phyloP scores from a whole-genome alignment of 2,329 filamentous ascomycete genomes.

The Pseudogymnoascus sp. region DNA sequence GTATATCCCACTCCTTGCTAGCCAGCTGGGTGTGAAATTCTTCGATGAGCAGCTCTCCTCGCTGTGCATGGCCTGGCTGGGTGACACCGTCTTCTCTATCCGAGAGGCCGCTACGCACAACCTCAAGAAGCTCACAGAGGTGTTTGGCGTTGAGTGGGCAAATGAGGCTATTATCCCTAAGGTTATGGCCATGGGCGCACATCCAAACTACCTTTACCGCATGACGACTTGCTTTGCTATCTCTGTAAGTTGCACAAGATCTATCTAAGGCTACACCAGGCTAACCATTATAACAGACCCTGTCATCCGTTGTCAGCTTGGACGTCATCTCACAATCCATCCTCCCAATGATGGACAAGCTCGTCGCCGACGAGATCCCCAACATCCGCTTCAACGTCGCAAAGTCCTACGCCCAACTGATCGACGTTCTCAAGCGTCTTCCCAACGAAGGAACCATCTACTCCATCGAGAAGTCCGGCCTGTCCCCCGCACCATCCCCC shows the following conservation, averaged over 20 bases:
- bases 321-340: constrained; percentile 90
- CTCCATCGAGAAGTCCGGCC: constrained; percentile 72
- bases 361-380: constrained; percentile 88
- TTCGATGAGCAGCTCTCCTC: constrained; percentile 95
- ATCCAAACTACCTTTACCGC: constrained; percentile 97
- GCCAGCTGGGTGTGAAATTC: constrained; percentile 92
- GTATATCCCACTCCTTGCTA: constrained; percentile 93
- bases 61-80: constrained; percentile 97
- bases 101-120: constrained; percentile 96
- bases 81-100: constrained; percentile 97
- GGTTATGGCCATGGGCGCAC: constrained; percentile 96
- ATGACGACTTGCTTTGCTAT: constrained; percentile 99
- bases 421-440: constrained; percentile 84
- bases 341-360: constrained; percentile 90
- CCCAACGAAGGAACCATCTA: constrained; percentile 82
- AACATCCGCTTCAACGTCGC: constrained; percentile 99
- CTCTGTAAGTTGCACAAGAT: constrained; percentile 58
- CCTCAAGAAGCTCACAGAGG: constrained; percentile 95
- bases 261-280: not conserved
- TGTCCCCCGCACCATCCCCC: constrained; percentile 54
- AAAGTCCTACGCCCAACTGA: constrained; percentile 88
- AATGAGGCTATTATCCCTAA: constrained; percentile 96
- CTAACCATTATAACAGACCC: constrained; percentile 54
- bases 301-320: constrained; percentile 85
- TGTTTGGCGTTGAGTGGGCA: constrained; percentile 97